Evolutionary conservation across 148 eudicot species (phyloP), one percentile per base, ranked within the genome.

Genomic region (Heliamphora exappendiculata): DNA sequence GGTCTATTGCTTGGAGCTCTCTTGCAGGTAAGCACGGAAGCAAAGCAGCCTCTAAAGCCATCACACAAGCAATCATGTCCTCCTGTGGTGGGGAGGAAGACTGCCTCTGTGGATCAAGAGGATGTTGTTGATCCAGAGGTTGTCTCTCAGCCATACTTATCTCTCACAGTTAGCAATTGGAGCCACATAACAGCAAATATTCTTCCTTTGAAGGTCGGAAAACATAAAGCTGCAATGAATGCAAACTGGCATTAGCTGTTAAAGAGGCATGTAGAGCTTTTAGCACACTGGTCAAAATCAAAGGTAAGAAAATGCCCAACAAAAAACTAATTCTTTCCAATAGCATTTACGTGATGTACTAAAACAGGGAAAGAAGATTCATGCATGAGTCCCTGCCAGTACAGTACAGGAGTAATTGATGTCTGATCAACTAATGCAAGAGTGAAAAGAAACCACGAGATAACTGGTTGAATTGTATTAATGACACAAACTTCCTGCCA

Each of bases 1-100:
- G 97, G 70, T 94, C 98, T 41, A 94, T 90, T 16, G 98, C 98
- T 84, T 94, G 98, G 67, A 94, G 98, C 83, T 94, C 98, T 81
- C 97, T 87, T 7, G 98, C 98, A 44, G 96, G 98, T 82, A 94
- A 87, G 78, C 98, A 94, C 3, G 98, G 97, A n/a, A 92, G 89
- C 72, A 94, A 84, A 83, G 98, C 96, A 75, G 93, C 96, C 78
- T 92, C 97, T 72, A 94, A 68, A 41, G 96, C 93, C 82, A 85
- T 82, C 63, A 90, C 94, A 60, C 87, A 92, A 50, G 83, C 82
- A 67, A 94, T 76, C 98, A 92, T 92, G 39, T 90, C 96, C 47
- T 88, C 96, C 66, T 57, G 84, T 16, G 83, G 53, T 13, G 78
- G 57, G 28, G 82, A 28, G 54, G 86, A 78, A 29, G 85, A 78